Conservation (phyloP, 495 filamentous ascomycete genomes). For the Niebla homalea region DNA sequence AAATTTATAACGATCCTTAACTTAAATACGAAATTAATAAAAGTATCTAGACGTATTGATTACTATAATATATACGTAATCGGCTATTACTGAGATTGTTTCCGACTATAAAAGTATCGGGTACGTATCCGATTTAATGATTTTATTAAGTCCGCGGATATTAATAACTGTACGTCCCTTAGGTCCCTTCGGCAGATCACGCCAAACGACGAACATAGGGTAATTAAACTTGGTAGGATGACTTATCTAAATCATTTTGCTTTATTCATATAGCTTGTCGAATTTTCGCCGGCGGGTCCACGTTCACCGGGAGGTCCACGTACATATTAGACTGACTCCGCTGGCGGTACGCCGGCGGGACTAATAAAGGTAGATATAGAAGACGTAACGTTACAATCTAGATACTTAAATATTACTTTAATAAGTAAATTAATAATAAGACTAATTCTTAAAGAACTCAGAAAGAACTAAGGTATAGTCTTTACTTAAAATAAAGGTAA, state of each 20-base stretch:
- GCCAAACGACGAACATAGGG: conserved; percentile 10
- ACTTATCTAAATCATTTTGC: neutral
- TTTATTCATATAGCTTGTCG: conserved; percentile 9
- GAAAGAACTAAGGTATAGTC: too few species aligned
- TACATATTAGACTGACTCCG: too few species aligned
- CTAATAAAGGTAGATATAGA: too few species aligned
- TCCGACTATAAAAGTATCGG: neutral
- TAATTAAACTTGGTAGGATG: conserved; percentile 1
- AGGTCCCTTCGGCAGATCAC: neutral
- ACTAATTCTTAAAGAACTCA: too few species aligned
- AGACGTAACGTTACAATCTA: too few species aligned
- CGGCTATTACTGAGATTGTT: neutral
- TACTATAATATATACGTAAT: neutral
- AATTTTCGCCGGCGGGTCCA: too few species aligned
- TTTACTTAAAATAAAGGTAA: too few species aligned
- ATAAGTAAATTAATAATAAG: too few species aligned
- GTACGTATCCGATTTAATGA: neutral
- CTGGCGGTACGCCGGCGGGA: too few species aligned
- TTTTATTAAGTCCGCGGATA: conserved; percentile 5
- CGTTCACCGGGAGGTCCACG: too few species aligned
- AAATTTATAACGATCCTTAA: conserved; percentile 1
- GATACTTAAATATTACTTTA: too few species aligned
- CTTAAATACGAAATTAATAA: conserved; percentile 2
- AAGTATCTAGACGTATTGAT: neutral
- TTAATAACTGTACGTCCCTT: conserved; percentile 1